Evolutionary conservation across 2,329 filamentous ascomycete species (phyloP).

Genomic region (Cyphellophora attinorum): DNA sequence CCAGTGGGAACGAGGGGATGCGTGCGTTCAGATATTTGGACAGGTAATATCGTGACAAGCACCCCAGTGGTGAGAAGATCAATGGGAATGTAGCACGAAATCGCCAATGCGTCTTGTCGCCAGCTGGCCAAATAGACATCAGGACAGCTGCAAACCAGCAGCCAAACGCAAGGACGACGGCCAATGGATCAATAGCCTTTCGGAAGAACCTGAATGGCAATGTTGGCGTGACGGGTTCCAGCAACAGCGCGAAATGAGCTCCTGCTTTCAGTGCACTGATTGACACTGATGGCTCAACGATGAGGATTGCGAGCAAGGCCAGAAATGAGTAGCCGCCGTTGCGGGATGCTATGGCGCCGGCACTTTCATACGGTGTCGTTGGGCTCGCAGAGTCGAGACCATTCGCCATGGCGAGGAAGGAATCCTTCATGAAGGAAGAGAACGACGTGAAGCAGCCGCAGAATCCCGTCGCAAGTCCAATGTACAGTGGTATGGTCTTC

Average conservation of each 20-base stretch:
- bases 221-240: constrained; percentile 49
- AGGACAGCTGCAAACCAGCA: constrained; percentile 67
- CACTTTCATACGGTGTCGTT: constrained; percentile 11
- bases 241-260: constrained; percentile 57
- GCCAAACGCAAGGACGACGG: constrained; percentile 54
- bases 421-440: constrained; percentile 68
- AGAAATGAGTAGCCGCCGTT: constrained; percentile 69
- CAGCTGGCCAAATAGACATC: constrained; percentile 57
- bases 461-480: constrained; percentile 71
- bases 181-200: constrained; percentile 49
- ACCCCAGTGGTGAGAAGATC: constrained; percentile 69
- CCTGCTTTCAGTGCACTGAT: constrained; percentile 59
- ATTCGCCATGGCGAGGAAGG: constrained; percentile 66
- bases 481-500: constrained; percentile 73
- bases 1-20: constrained; percentile 60
- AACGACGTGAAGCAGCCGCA: constrained; percentile 82
- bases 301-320: constrained; percentile 61
- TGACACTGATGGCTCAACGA: constrained; percentile 60
- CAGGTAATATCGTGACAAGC: constrained; percentile 60
- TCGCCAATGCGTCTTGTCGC: constrained; percentile 53
- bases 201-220: constrained; percentile 47
- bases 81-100: constrained; percentile 61
- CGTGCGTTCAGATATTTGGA: constrained; percentile 58
- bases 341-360: constrained; percentile 32
- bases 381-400: constrained; percentile 33